These are phyloP conservation scores for Hippophae gyantsensis DNA, from an alignment of 306 rosid genomes.

Conservation along the genomic window DNA sequence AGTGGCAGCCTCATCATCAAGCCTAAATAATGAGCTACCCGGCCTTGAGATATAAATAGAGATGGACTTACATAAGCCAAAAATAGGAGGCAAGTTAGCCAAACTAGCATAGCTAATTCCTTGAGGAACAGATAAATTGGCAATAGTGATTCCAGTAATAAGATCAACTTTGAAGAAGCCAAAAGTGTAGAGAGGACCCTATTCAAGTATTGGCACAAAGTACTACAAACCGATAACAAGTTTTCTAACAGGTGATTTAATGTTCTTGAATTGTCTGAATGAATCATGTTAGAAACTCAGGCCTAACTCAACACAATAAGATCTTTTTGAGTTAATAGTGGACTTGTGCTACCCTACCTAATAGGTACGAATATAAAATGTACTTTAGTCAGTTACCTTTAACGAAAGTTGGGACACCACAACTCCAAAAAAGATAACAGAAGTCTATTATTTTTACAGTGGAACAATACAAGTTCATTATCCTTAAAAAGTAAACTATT, in stretches of 20 bases:
- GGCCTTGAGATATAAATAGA: neutral
- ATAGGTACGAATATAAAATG: too few relatives aligned
- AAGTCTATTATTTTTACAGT: too few relatives aligned
- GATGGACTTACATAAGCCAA: conserved; percentile 72
- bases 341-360: too few relatives aligned
- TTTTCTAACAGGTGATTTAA: conserved; percentile 16
- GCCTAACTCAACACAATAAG: too few relatives aligned
- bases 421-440: too few relatives aligned
- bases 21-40: too few relatives aligned
- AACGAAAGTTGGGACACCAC: too few relatives aligned
- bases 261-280: conserved; percentile 50
- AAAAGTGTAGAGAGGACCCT: conserved; percentile 67
- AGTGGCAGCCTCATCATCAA: too few relatives aligned
- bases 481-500: too few relatives aligned
- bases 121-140: conserved; percentile 91
- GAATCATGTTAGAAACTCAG: conserved; percentile 38
- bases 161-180: conserved; percentile 56
- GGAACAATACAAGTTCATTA: too few relatives aligned
- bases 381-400: too few relatives aligned
- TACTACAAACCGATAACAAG: conserved; percentile 46
- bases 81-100: conserved; percentile 82
- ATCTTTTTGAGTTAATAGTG: too few relatives aligned
- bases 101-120: conserved; percentile 89
- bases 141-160: conserved; percentile 83
- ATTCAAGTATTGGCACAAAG: conserved; percentile 60